Base-by-base conservation (phyloP, 768 basidiomycete genomes). In the Russula griseocarnosa region DNA sequence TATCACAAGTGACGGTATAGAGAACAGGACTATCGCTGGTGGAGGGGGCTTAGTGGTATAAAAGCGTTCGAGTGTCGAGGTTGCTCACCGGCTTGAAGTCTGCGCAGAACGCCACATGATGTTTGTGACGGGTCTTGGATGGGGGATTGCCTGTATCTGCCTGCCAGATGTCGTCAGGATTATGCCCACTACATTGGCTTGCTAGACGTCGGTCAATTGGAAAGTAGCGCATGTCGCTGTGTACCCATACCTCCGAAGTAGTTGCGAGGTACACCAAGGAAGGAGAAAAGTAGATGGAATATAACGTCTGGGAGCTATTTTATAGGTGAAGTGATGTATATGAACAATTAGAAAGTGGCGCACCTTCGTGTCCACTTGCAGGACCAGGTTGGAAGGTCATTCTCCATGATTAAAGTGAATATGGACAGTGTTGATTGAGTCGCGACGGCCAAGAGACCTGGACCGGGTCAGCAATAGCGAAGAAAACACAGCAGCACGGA, bases 311-410 rank as follows among this genome's bases (percentile, higher is more conserved):
- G 22, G 81, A 78, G 57, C 86, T 86, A 70, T 56, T 60, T 42
- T 49, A 62, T 36, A 16, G 55, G 40, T 61, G 30, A 50, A 53
- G n/a, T 55, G 11, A 56, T 47, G 59, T 38, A 61, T 16, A 53
- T 28, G 42, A 30, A 51, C 24, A 5, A 28, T 32, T 61, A 36
- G 9, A 42, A 30, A 49, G 46, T 34, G 11, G 38, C 81, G 57
- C 78, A 92, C 91, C 77, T 70, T 58, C 78, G 74, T 22, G 79
- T 79, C 92, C 92, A 94, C 76, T 92, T 92, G 72, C 79, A 79
- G 16, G 85, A 86, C 92, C 92, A 94, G 0, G 86, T 89, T 18
- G 86, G 88, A 20, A 93, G 81, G 73, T 92, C 89, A 69, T 91
- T 87, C 68, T 92, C 89, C 34, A 90, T 79, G 60, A 87, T 84